phyloP scores from a whole-genome alignment of 768 basidiomycete species.

The Cytidiella melzeri region DNA sequence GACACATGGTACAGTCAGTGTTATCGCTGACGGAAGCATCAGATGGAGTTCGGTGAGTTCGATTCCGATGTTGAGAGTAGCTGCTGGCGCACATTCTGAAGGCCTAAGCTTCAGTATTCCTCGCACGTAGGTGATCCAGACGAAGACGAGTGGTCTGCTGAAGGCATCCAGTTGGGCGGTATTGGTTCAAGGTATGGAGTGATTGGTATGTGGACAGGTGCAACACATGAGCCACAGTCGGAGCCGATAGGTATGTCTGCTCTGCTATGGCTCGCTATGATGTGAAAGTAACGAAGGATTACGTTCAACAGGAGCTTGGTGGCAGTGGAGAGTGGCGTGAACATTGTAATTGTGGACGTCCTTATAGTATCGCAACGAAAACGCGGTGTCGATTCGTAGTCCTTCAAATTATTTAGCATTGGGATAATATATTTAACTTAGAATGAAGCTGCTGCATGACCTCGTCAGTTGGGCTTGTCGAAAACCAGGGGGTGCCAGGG shows the following conservation, averaged over 20 bases:
- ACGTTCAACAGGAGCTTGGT: conserved; percentile 10
- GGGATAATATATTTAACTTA: too few species aligned
- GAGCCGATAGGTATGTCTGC: conserved; percentile 33
- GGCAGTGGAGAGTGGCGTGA: conserved; percentile 15
- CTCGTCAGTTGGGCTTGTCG: too few species aligned
- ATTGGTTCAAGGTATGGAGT: conserved; percentile 47
- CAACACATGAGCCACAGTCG: conserved; percentile 31
- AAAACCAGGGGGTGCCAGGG: too few species aligned
- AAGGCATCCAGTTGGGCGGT: conserved; percentile 53
- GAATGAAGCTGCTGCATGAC: too few species aligned
- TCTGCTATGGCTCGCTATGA: not conserved
- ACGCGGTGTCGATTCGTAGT: too few species aligned
- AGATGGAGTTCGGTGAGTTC: conserved; percentile 45
- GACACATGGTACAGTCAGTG: conserved; percentile 39
- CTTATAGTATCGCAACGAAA: too few species aligned
- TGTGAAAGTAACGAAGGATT: not conserved
- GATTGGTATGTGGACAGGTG: conserved; percentile 52
- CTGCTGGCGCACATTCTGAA: not conserved
- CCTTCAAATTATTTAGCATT: too few species aligned
- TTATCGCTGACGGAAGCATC: conserved; percentile 43
- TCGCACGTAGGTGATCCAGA: not conserved
- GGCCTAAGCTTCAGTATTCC: not conserved
- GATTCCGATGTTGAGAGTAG: not conserved
- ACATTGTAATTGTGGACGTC: too few species aligned
- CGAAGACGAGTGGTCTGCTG: conserved; percentile 43